Evolutionary conservation across 805 yeast species (phyloP).

Genomic region (Priceomyces medius): DNA sequence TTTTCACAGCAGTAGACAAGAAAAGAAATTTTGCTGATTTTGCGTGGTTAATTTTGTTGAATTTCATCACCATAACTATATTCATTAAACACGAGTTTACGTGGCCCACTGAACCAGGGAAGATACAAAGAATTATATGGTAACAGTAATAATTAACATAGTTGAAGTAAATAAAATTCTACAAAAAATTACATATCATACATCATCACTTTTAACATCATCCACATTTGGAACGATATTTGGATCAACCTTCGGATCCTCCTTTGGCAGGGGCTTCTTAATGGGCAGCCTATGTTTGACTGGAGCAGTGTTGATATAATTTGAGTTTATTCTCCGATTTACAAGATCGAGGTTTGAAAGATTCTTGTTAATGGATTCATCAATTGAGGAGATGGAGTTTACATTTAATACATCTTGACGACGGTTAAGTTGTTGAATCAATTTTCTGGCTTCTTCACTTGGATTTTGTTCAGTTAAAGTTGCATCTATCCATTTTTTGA

Average conservation of each 20-base stretch:
- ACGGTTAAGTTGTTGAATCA: conserved; percentile 21
- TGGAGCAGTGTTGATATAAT: neutral
- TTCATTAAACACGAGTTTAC: conserved; percentile 62
- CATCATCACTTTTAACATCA: neutral
- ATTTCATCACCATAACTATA: conserved; percentile 50
- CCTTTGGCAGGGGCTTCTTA: neutral
- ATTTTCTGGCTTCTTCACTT: conserved; percentile 10
- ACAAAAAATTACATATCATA: neutral
- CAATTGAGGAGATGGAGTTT: conserved; percentile 23
- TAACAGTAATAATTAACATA: conserved; percentile 26
- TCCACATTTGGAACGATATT: no score
- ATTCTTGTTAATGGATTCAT: conserved; percentile 30
- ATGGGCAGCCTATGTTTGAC: neutral
- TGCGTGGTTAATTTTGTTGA: conserved; percentile 59
- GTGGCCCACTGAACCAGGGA: conserved; percentile 63
- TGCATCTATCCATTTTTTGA: conserved; percentile 32
- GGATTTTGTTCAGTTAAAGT: conserved; percentile 17
- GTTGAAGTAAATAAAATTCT: neutral
- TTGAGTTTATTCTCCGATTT: neutral
- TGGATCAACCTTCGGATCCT: no score
- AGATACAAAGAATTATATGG: conserved; percentile 85
- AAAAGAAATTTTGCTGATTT: conserved; percentile 53
- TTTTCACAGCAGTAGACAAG: conserved; percentile 32
- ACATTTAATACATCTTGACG: conserved; percentile 20
- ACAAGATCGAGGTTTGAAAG: conserved; percentile 10